Base-by-base conservation (phyloP, 257 asterid genomes). In the Knoxia roxburghii region DNA sequence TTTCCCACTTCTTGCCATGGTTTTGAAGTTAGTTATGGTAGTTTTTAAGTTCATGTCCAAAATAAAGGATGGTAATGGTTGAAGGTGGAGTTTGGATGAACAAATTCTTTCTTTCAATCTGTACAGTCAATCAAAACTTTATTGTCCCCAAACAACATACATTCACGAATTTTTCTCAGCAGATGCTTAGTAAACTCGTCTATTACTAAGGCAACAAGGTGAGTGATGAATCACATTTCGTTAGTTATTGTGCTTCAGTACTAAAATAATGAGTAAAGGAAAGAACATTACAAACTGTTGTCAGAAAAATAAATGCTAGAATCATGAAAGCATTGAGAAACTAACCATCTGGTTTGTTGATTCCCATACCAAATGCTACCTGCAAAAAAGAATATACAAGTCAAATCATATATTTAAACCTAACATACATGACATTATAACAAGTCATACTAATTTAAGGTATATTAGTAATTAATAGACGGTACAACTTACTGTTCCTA, bases 331-430 rank as follows among this genome's bases (percentile, higher is more conserved):
- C 2, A 48, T 27, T 39, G 24, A 56, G 37, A 68, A 45, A 73
- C 90, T 79, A 74, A 93, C 99, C 97, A 85, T 93, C 99, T 64
- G 99, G 99, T 78, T 93, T 93, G 87, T 90, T 93, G 76, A 93
- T 93, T 76, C 99, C 99, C 99, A 93, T 93, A 66, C 99, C 99
- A 85, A 93, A 93, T 59, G 99, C 99, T 69, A 94, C 99, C 99
- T 93, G 87, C 71, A 79, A 43, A 55, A 72, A 59, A 68, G 61
- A 27, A 37, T 24, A 66, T 23, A 14, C 48, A 45, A 49, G 9
- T 17, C 41, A 32, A 51, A 33, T 45, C 32, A 75, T 21, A 13
- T 30, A 62, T 69, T 14, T 72, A 64, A 66, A 39, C 26, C 27
- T 52, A 73, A 48, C 49, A 46, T 45, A 65, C 46, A 20, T 40